phyloP scores from a whole-genome alignment of 176 grass and related monocot genomes.

The Chrysopogon serrulatus region DNA sequence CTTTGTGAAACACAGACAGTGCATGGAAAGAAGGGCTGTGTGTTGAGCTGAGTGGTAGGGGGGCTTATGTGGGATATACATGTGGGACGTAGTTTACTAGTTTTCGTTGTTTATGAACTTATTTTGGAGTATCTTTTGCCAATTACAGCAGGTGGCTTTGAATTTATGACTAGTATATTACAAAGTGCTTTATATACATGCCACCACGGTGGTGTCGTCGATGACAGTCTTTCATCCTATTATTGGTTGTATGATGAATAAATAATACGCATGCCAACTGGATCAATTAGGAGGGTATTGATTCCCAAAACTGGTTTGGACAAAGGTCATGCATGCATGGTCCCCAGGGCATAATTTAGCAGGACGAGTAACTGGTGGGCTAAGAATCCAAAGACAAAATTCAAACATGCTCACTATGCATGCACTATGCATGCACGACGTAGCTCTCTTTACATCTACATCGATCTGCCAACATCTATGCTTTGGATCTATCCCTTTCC shows the following conservation, averaged over 20 bases:
- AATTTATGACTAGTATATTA: background rate
- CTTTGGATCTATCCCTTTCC: conserved; percentile 8
- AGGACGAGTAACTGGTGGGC: conserved; percentile 2
- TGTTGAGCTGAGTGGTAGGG: background rate
- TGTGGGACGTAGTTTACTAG: too few species aligned
- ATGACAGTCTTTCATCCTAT: too few species aligned
- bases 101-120: background rate
- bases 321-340: conserved; percentile 23
- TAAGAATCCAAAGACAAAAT: conserved; percentile 16
- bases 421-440: background rate
- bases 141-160: background rate
- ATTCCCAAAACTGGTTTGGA: conserved; percentile 33
- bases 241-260: conserved; percentile 8
- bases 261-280: conserved; percentile 15
- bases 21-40: background rate
- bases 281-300: conserved; percentile 15
- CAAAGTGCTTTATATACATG: background rate
- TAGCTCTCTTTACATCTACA: background rate
- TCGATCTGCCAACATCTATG: background rate
- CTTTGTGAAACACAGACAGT: background rate
- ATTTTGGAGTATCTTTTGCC: conserved; percentile 3
- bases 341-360: background rate
- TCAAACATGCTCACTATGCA: background rate
- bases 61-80: too few species aligned
- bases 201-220: too few species aligned